phyloP scores from a whole-genome alignment of 78 protist genomes.

The Dictyostelium discoideum region dicty_2.7 NC_007089.4:314001-314500 shows the following conservation, averaged over 20 bases:
- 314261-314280: constrained; percentile 76
- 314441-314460: constrained; percentile 90
- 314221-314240: constrained; percentile 15
- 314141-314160: too few relatives aligned
- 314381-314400: constrained; percentile 95
- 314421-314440: constrained; percentile 80
- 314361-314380: constrained; percentile 99
- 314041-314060: too few relatives aligned
- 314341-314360: constrained; percentile 98
- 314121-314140: too few relatives aligned
- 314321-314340: constrained; percentile 87
- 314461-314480: constrained; percentile 99
- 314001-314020: too few relatives aligned
- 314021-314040: too few relatives aligned
- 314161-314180: too few relatives aligned
- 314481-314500: constrained; percentile 98
- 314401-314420: constrained; percentile 80
- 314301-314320: constrained; percentile 56
- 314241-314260: constrained; percentile 63
- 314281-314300: constrained; percentile 70
- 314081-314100: too few relatives aligned
- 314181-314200: too few relatives aligned
- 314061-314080: too few relatives aligned
- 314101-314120: too few relatives aligned
- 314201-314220: too few relatives aligned